Conservation (phyloP, 352 stramenopile genomes). For the Globisporangium ultimum region DNA sequence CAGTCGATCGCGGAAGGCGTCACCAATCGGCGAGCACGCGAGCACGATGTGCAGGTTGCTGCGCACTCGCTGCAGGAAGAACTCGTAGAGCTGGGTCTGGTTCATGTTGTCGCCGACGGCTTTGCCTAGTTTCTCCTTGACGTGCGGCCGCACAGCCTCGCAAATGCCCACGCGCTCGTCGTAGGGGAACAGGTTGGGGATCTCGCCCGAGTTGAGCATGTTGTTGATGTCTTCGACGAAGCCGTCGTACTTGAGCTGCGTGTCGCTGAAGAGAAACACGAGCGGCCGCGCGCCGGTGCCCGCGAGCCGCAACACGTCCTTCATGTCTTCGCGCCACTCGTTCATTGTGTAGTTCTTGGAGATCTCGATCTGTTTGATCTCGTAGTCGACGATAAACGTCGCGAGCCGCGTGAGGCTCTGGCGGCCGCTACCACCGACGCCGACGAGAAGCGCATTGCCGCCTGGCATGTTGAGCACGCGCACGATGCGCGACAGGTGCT, state of each 20-base stretch:
- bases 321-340: constrained; percentile 95
- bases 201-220: constrained; percentile 94
- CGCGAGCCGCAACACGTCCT: constrained; percentile 87
- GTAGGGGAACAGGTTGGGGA: constrained; percentile 94
- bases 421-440: constrained; percentile 90
- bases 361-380: constrained; percentile 94
- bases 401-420: constrained; percentile 92
- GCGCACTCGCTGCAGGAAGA: constrained; percentile 91
- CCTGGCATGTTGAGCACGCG: constrained; percentile 94
- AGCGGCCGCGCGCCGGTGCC: constrained; percentile 84
- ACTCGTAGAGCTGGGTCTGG: constrained; percentile 87
- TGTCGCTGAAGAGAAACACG: constrained; percentile 94
- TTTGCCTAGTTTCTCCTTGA: constrained; percentile 91
- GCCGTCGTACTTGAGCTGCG: constrained; percentile 95
- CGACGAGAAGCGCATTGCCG: constrained; percentile 91
- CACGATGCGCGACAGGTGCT: constrained; percentile 91
- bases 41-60: constrained; percentile 94
- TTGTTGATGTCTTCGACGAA: constrained; percentile 97
- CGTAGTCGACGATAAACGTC: constrained; percentile 92
- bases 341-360: constrained; percentile 93
- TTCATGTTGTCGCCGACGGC: constrained; percentile 89
- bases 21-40: constrained; percentile 93
- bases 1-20: constrained; percentile 92
- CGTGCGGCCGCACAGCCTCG: constrained; percentile 87
- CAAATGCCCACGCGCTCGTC: constrained; percentile 91